Evolutionary conservation across 192 early-diverging fungal genomes (phyloP), one percentile per base, ranked within the genome.

Genomic region (Gigaspora rosea): DNA sequence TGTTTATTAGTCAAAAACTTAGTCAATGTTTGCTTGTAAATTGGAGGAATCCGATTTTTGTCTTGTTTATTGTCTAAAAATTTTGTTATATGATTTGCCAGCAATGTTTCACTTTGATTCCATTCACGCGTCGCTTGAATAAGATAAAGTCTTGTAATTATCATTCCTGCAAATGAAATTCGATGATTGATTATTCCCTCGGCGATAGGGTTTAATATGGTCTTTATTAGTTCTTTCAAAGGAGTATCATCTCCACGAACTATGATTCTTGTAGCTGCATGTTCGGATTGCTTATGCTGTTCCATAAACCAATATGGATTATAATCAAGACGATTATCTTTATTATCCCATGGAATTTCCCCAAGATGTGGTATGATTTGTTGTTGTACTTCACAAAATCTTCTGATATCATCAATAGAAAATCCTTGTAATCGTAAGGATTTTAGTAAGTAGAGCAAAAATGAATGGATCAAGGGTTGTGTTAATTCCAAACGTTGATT

Each of bases 361-460:
- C 11, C 33, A 15, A 79, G 32, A 71, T 72, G 75, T 12, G 78
- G 78, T 8, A 79, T 54, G 9, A 47, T 22, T 15, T 73, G 8
- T 47, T 22, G 49, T 36, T 65, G 47, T 1, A 35, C n/a, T 20
- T 57, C 22, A 49, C 72, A 75, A 73, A 79, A 79, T 51, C 59
- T 51, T 32, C 49, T 72, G 3, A 79, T 36, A 15, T 79, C 61
- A 49, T 76, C 59, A 18, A 75, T 62, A 32, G 63, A 59, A 64
- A 75, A 74, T 36, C 36, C 51, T 35, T 22, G 61, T 27, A 32
- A 64, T 22, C 73, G 71, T 8, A 79, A 15, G 22, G 48, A 16
- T 20, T 64, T 48, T 18, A 79, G 20, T 15, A 79, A 79, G 20
- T 79, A 75, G 36, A 75, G 18, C 20, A 64, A 32, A 8, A 79